Evolutionary conservation across 169 alveolate genomes (phyloP).

Genomic region (Cryptosporidium tyzzeri): DNA sequence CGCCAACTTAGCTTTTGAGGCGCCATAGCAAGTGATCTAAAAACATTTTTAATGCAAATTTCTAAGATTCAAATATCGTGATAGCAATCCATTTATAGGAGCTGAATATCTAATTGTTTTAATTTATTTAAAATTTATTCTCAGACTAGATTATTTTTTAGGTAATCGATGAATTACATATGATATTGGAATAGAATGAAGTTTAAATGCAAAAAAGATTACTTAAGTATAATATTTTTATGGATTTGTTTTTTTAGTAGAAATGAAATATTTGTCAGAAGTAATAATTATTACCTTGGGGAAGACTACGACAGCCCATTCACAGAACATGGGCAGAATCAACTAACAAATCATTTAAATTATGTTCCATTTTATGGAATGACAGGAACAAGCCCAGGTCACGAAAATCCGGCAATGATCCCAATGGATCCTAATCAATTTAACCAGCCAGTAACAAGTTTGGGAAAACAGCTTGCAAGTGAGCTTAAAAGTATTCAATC

Average conservation of each 20-base stretch:
- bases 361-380: not conserved
- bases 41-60: not conserved
- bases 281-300: not conserved
- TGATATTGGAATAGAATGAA: not conserved
- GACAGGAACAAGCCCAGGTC: not conserved
- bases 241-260: not conserved
- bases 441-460: slow-evolving; percentile 10
- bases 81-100: not conserved
- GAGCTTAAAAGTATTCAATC: slow-evolving; percentile 14
- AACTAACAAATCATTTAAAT: not conserved
- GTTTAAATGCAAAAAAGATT: not conserved
- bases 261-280: not conserved
- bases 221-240: not conserved
- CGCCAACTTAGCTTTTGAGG: not conserved
- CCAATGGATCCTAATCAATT: not conserved
- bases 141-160: not conserved
- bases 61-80: not conserved
- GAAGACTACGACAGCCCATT: not conserved
- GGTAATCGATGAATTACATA: not conserved
- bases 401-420: not conserved
- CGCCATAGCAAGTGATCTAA: not conserved
- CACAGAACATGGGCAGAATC: not conserved
- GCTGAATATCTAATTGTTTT: not conserved
- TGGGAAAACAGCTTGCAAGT: slow-evolving; percentile 24
- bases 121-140: not conserved